A percentile compares a stretch with the other conserved stretches of the same genome.
These are phyloP conservation scores for Candida lessepsii DNA, from an alignment of 805 yeast genomes.

Conservation along the genomic window DNA sequence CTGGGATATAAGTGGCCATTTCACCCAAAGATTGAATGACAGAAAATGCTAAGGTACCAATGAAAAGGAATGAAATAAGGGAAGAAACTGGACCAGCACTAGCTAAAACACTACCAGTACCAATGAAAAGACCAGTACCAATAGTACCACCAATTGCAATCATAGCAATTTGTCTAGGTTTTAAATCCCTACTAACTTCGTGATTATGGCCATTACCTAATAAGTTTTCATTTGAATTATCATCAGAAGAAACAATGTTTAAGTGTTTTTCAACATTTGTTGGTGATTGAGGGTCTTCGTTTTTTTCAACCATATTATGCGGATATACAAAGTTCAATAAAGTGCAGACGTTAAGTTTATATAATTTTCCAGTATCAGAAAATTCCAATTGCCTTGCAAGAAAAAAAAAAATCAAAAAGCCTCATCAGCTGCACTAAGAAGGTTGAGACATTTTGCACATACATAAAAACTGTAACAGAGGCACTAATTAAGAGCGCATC, in stretches of 20 bases:
- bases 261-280: slow-evolving; percentile 12
- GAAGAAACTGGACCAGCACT: slow-evolving; percentile 70
- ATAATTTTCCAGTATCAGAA: slow-evolving; percentile 2
- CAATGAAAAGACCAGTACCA: slow-evolving; percentile 75
- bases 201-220: slow-evolving; percentile 5
- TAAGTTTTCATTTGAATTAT: slow-evolving; percentile 9
- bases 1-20: slow-evolving; percentile 77
- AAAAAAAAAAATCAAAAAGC: slow-evolving; percentile 1
- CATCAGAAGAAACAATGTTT: slow-evolving; percentile 9
- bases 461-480: too few relatives aligned
- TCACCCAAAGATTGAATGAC: slow-evolving; percentile 76
- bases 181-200: slow-evolving; percentile 57
- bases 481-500: neutral
- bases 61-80: slow-evolving; percentile 61
- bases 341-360: slow-evolving; percentile 2
- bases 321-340: neutral
- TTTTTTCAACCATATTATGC: slow-evolving; percentile 3
- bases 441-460: slow-evolving; percentile 1
- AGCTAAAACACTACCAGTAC: slow-evolving; percentile 53
- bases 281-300: slow-evolving; percentile 5
- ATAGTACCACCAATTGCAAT: slow-evolving; percentile 79
- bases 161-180: slow-evolving; percentile 70
- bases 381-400: slow-evolving; percentile 7
- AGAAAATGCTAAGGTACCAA: slow-evolving; percentile 62
- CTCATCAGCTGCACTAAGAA: neutral